Base-by-base conservation (phyloP, 2,329 filamentous ascomycete genomes). In the Aspergillus hiratsukae region DNA sequence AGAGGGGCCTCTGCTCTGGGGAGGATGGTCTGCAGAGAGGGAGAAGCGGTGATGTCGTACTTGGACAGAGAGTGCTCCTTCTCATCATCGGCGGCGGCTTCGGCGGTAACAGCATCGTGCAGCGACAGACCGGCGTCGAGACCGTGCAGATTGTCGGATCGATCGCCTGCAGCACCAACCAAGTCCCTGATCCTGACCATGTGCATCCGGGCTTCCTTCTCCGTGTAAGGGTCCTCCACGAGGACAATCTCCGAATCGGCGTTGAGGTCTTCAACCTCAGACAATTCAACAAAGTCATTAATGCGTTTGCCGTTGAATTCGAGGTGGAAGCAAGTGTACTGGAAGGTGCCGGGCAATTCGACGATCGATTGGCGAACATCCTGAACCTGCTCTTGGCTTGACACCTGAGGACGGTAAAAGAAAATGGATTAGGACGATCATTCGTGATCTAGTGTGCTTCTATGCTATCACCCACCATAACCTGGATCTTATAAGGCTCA, bases 261-360 rank as follows among this genome's bases (percentile, higher is more conserved):
- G 53, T 85, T 84, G 54, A 99, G 83, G 55, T 85, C 91, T 49
- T 88, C 83, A 54, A 99, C 89, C 71, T 99, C 93, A 54, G 90
- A 91, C 60, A 99, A 83, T 72, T 95, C 88, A 58, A 95, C 84
- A 68, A 94, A 97, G 76, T 99, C 94, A 75, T 97, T 97, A 81
- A 99, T 88, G 63, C 89, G 88, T 75, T 89, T 81, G 64, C 91
- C 90, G 58, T 90, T 87, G 78, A 92, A 87, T 78, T 97, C 92
- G 67, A 99, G 86, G 77, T 99, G 94, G 80, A 99, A 99, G 81
- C 94, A 99, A 53, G 94, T 96, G 80, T 97, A 97, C 76, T 96
- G 91, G 78, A 97, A 94, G 52, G 93, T 95, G 58, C 88, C 83
- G 4, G 94, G 94, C 51, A 91, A 83, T 76, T 99, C 94, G 77